Percentiles rank a stretch among this genome's conserved stretches.
phyloP scores from a whole-genome alignment of 345 rosid species.

The Ailanthus altissimus region DNA sequence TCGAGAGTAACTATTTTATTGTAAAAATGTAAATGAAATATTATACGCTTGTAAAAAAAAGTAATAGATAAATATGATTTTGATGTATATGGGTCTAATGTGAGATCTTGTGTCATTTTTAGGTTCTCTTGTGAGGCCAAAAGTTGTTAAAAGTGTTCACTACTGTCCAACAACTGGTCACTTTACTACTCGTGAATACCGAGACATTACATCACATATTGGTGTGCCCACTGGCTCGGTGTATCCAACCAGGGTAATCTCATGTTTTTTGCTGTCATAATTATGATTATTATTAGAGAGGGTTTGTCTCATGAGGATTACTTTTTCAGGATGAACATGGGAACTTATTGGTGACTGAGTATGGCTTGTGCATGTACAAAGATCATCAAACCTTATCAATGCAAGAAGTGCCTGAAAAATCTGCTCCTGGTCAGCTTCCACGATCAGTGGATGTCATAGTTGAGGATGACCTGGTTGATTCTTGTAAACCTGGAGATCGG shows the following conservation, averaged over 20 bases:
- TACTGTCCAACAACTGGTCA: slow-evolving; percentile 79
- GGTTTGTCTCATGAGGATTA: slow-evolving; percentile 19
- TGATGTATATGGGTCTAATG: slow-evolving; percentile 14
- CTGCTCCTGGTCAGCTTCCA: slow-evolving; percentile 99
- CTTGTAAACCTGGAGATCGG: slow-evolving; percentile 98
- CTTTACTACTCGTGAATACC: slow-evolving; percentile 79
- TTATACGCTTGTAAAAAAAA: background rate
- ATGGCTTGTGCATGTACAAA: slow-evolving; percentile 88
- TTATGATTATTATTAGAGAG: background rate
- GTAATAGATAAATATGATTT: background rate
- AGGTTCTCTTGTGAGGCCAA: slow-evolving; percentile 99
- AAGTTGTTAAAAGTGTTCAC: slow-evolving; percentile 95
- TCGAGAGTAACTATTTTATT: too few relatives aligned
- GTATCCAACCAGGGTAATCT: slow-evolving; percentile 94
- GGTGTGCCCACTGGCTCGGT: slow-evolving; percentile 98
- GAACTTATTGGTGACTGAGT: slow-evolving; percentile 90
- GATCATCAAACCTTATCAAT: slow-evolving; percentile 97
- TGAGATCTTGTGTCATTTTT: background rate
- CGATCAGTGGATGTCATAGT: slow-evolving; percentile 91
- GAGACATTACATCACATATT: slow-evolving; percentile 81
- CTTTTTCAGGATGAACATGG: slow-evolving; percentile 83
- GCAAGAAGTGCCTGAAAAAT: slow-evolving; percentile 98
- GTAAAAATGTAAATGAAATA: too few relatives aligned
- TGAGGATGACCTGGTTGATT: slow-evolving; percentile 97
- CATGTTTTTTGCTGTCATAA: slow-evolving; percentile 12